These are phyloP conservation scores for Phlebopus sp. DNA, from an alignment of 1,284 basidiomycete genomes.

Conservation along the genomic window DNA sequence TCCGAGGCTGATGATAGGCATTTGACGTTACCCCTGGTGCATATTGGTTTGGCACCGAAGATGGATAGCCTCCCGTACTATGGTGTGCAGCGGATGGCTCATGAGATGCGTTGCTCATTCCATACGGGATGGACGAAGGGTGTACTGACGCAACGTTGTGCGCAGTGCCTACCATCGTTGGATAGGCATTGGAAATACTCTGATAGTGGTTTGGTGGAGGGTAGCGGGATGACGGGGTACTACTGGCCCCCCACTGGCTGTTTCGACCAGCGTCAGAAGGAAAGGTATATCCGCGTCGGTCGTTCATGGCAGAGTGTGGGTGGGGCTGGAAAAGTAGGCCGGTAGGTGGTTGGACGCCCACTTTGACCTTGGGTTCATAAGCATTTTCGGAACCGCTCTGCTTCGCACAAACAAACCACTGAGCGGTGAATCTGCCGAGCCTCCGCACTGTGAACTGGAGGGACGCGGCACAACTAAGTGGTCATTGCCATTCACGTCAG, in stretches of 20 bases:
- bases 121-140: conserved; percentile 20
- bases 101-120: conserved; percentile 4
- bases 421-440: conserved; percentile 30
- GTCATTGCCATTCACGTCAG: conserved; percentile 15
- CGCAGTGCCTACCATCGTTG: conserved; percentile 10
- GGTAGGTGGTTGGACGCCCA: conserved; percentile 4
- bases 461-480: conserved; percentile 30
- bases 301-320: conserved; percentile 19
- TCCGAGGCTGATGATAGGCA: conserved; percentile 28
- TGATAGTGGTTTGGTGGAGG: conserved; percentile 22
- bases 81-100: conserved; percentile 16
- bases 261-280: conserved; percentile 17
- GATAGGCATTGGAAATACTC: conserved; percentile 19
- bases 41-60: conserved; percentile 22
- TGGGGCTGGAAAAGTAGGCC: conserved; percentile 4
- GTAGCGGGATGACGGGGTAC: conserved; percentile 25
- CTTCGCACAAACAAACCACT: conserved; percentile 25
- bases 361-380: conserved; percentile 29
- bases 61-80: conserved; percentile 10
- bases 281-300: conserved; percentile 31
- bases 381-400: conserved; percentile 31
- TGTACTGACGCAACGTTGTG: conserved; percentile 22
- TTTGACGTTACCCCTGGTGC: conserved; percentile 12
- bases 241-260: conserved; percentile 22
- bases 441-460: conserved; percentile 24